Evolutionary conservation across 1,284 basidiomycete genomes (phyloP), one percentile per base, ranked within the genome.

Genomic region (Cryptococcus amylolentus): DNA sequence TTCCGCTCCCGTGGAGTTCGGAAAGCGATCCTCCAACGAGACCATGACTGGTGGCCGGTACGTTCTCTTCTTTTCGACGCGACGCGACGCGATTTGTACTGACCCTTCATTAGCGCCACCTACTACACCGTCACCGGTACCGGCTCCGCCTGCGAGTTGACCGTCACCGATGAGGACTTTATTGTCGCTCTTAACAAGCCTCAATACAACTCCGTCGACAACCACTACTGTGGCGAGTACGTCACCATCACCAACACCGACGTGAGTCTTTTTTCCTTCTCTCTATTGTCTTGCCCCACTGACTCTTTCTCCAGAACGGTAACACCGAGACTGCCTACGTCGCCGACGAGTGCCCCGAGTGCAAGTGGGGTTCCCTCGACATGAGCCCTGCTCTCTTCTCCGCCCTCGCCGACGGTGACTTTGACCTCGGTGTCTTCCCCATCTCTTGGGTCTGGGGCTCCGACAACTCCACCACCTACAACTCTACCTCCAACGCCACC

Each of bases 231-330:
- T 69, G 65, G 65, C 57, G 77, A 81, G 70, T 70, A 79, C 52
- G 82, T 93, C 63, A 64, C 72, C 61, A 84, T 94, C 72, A 87
- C 80, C 63, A 87, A 88, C 79, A 61, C 64, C 28, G 64, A 73
- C 41, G 51, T 52, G 13, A 52, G 51, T 52, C 26, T 44, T n/a
- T 9, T n/a, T 14, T 9, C 13, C 41, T 45, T 39, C 23, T 20
- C 13, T 14, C 20, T 12, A 3, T 46, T 6, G 16, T 28, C 9
- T 28, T 27, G 13, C 18, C 44, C 20, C 9, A 9, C 45, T 46
- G 27, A 46, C 20, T 12, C 6, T 18, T 18, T 38, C 28, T 3
- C 16, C 31, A 52, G 56, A 86, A 84, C 73, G 80, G 81, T 65
- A 81, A 84, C 72, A 76, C 70, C 13, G 82, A 86, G 55, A 78